These are phyloP conservation scores for Lenzites betulinus DNA, from an alignment of 768 basidiomycete genomes.

Conservation along the genomic window DNA sequence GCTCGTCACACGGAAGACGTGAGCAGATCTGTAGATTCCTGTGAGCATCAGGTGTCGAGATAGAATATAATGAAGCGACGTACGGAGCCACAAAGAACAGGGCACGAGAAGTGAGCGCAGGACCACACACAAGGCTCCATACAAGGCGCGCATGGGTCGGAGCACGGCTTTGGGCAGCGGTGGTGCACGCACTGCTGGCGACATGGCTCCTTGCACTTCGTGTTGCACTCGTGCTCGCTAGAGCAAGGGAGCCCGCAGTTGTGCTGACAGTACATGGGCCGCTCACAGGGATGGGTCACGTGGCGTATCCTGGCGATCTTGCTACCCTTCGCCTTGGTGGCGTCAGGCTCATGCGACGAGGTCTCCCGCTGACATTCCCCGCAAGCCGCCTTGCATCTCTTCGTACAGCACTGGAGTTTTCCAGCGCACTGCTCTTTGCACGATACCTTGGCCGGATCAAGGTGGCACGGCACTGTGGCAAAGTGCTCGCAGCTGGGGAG, in stretches of 20 bases:
- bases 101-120: slow-evolving; percentile 37
- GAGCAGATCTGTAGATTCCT: slow-evolving; percentile 34
- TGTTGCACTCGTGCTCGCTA: slow-evolving; percentile 31
- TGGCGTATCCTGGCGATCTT: slow-evolving; percentile 25
- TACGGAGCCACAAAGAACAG: slow-evolving; percentile 40
- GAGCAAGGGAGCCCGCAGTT: slow-evolving; percentile 34
- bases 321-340: no score
- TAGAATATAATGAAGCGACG: neutral
- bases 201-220: slow-evolving; percentile 29
- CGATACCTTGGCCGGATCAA: slow-evolving; percentile 17
- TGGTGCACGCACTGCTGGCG: slow-evolving; percentile 34
- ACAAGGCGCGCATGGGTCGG: slow-evolving; percentile 36
- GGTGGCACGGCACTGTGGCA: slow-evolving; percentile 20
- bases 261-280: slow-evolving; percentile 36
- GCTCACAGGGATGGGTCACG: slow-evolving; percentile 33
- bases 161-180: slow-evolving; percentile 34
- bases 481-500: slow-evolving; percentile 36
- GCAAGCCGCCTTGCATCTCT: slow-evolving; percentile 34
- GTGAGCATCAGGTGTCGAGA: neutral
- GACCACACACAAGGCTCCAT: slow-evolving; percentile 38
- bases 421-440: slow-evolving; percentile 32
- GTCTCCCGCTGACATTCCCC: slow-evolving; percentile 28
- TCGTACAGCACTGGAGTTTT: slow-evolving; percentile 31
- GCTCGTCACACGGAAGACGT: slow-evolving; percentile 39
- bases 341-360: slow-evolving; percentile 5